A percentile compares a stretch with the other conserved stretches of the same genome.
These are phyloP conservation scores for Porphyrellus cyaneotinctus DNA, from an alignment of 768 basidiomycete genomes.

Conservation along the genomic window DNA sequence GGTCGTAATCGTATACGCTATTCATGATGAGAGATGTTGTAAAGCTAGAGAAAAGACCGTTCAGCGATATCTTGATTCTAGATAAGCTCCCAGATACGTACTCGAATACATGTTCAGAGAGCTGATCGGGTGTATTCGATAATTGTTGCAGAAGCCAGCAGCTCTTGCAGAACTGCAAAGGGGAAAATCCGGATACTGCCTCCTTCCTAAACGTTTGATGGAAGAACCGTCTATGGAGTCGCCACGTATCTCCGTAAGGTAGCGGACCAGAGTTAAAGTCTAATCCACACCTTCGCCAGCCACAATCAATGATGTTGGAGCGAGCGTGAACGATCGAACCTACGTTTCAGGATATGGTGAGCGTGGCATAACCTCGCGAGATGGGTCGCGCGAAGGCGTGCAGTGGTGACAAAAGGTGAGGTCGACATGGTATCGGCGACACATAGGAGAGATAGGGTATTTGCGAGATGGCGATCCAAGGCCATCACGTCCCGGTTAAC, in stretches of 20 bases:
- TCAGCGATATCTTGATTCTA: background rate
- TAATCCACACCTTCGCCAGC: background rate
- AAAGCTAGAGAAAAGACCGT: background rate
- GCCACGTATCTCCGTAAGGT: background rate
- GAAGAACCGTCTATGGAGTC: background rate
- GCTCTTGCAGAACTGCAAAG: background rate
- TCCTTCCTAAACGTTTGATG: background rate
- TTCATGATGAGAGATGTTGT: background rate
- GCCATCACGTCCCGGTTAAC: slow-evolving; percentile 40
- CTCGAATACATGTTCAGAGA: background rate
- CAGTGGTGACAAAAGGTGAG: slow-evolving; percentile 33
- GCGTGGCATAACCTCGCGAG: slow-evolving; percentile 54
- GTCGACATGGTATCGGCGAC: slow-evolving; percentile 73
- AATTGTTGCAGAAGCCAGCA: background rate
- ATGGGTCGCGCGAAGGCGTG: slow-evolving; percentile 48
- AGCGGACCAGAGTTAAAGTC: background rate
- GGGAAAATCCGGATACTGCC: background rate
- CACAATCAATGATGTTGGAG: background rate
- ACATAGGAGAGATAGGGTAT: slow-evolving; percentile 53
- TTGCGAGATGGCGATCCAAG: slow-evolving; percentile 45
- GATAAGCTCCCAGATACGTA: background rate
- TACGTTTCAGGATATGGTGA: slow-evolving; percentile 63
- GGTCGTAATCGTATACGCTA: background rate
- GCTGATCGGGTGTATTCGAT: background rate
- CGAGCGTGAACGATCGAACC: background rate